Conservation (phyloP, 352 stramenopile genomes). For the Phytophthora litchii region DNA sequence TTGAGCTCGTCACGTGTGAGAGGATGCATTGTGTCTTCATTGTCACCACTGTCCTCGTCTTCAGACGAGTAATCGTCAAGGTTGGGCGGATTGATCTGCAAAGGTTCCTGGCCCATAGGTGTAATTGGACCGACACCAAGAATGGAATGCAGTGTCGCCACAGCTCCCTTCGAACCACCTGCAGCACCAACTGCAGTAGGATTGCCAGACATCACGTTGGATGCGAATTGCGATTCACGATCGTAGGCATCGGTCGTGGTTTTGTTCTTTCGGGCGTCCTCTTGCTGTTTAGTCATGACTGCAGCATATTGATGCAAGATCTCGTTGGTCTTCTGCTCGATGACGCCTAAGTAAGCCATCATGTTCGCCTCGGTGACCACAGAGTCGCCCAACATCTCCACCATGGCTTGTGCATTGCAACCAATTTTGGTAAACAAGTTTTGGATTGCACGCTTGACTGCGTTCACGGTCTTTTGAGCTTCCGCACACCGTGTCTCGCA, state of each 20-base stretch:
- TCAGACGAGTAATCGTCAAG: conserved; percentile 95
- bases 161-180: conserved; percentile 26
- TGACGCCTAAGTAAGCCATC: conserved; percentile 94
- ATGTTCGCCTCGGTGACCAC: conserved; percentile 95
- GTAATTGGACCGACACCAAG: conserved; percentile 84
- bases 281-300: conserved; percentile 48
- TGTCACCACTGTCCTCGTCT: conserved; percentile 86
- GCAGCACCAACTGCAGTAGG: conserved; percentile 16
- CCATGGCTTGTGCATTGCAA: conserved; percentile 80
- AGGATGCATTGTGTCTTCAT: conserved; percentile 87
- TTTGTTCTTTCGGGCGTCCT: conserved; percentile 41
- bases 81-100: conserved; percentile 95
- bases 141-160: conserved; percentile 63
- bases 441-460: conserved; percentile 87
- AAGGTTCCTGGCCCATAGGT: conserved; percentile 89
- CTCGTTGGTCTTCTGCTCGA: conserved; percentile 94
- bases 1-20: conserved; percentile 93
- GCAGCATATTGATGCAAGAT: conserved; percentile 90
- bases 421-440: conserved; percentile 81
- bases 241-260: conserved; percentile 43
- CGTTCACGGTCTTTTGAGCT: conserved; percentile 88
- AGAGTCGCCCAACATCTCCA: conserved; percentile 86
- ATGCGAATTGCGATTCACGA: conserved; percentile 47
- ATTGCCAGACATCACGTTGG: conserved; percentile 22
- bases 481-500: conserved; percentile 92